Conservation (phyloP, 441 rosid genomes). For the Adansonia grandidieri region DNA sequence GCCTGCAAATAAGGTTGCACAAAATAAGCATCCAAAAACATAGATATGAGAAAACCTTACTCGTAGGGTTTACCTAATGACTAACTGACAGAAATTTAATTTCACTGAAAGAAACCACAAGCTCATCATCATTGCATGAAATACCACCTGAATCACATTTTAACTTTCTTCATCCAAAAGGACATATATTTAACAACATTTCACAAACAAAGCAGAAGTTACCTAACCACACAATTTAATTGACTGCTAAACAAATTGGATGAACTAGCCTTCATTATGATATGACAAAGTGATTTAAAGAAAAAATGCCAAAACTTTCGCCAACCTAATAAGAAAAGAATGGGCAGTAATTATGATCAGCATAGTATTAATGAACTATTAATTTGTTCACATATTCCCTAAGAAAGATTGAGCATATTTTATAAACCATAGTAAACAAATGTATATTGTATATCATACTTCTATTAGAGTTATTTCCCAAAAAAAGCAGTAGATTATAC, state of each 20-base stretch:
- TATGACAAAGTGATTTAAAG: background rate
- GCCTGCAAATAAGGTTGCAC: conserved; percentile 54
- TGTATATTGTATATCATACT: background rate
- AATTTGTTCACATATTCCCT: background rate
- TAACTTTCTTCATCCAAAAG: conserved; percentile 11
- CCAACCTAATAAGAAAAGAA: background rate
- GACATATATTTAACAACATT: background rate
- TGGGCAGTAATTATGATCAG: background rate
- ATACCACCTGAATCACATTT: background rate
- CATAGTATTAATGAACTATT: background rate
- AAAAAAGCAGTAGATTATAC: background rate
- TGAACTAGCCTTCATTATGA: background rate
- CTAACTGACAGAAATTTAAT: background rate
- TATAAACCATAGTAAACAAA: conserved; percentile 7
- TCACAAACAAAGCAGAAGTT: background rate
- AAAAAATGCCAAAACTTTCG: conserved; percentile 9
- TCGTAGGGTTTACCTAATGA: conserved; percentile 6
- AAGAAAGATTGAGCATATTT: background rate
- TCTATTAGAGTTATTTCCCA: background rate
- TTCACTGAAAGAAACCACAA: conserved; percentile 12
- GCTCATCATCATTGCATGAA: background rate
- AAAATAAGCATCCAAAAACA: conserved; percentile 31
- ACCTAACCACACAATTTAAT: background rate
- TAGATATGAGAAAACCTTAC: background rate
- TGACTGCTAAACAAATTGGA: background rate